Conservation (phyloP, 108 stramenopile species). For the Pseudonitzschia pungens region DNA sequence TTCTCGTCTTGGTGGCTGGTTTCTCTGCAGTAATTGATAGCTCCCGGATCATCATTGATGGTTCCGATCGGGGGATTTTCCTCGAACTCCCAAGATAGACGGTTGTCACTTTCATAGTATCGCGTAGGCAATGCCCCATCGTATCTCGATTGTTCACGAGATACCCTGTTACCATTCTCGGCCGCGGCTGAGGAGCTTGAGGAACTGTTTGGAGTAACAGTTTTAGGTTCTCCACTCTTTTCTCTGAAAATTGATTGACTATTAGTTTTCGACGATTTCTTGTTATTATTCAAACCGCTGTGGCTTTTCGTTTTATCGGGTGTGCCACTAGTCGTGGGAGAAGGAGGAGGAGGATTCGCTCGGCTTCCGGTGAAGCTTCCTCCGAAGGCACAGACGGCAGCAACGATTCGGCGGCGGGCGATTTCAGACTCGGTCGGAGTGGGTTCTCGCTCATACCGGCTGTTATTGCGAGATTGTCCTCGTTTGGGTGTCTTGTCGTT, state of each 20-base stretch:
- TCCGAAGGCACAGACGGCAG: slow-evolving; percentile 81
- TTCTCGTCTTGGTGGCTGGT: slow-evolving; percentile 17
- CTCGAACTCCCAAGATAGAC: slow-evolving; percentile 84
- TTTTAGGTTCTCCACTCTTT: slow-evolving; percentile 30
- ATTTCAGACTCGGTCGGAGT: slow-evolving; percentile 43
- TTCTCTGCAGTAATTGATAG: not conserved
- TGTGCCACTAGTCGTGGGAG: not conserved
- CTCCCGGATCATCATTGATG: slow-evolving; percentile 28
- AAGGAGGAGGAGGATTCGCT: not conserved
- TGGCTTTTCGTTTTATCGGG: not conserved
- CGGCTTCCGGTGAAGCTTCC: slow-evolving; percentile 41
- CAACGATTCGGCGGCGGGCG: slow-evolving; percentile 60
- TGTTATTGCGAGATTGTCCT: slow-evolving; percentile 13
- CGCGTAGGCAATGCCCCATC: slow-evolving; percentile 57
- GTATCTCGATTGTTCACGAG: slow-evolving; percentile 43
- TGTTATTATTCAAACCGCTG: not conserved
- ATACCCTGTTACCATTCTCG: slow-evolving; percentile 22
- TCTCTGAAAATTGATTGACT: slow-evolving; percentile 48
- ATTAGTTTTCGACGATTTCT: not conserved
- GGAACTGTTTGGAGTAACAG: slow-evolving; percentile 38
- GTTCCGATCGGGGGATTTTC: slow-evolving; percentile 63
- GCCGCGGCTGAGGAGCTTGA: slow-evolving; percentile 21
- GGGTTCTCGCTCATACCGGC: slow-evolving; percentile 30
- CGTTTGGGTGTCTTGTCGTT: slow-evolving; percentile 32
- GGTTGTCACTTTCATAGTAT: slow-evolving; percentile 81